Evolutionary conservation across 108 stramenopile species (phyloP), one percentile per base, ranked within the genome.

Genomic region (Nannochloropsis salina): DNA sequence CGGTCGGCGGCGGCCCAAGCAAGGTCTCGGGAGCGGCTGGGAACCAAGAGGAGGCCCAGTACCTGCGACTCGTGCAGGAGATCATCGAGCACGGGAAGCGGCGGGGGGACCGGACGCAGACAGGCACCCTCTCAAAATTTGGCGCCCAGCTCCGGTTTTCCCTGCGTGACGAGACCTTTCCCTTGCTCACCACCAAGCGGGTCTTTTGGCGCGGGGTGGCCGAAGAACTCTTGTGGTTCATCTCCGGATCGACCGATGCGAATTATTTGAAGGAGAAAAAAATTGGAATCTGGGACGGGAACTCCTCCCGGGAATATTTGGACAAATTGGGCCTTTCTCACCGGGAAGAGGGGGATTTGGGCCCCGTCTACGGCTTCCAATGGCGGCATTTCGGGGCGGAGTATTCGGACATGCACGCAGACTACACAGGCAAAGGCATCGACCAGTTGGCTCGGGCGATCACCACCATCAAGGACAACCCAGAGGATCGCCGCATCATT

Each of bases 251-350:
- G 82, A 99, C 99, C 83, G 97, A 98, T 91, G 98, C 97, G 42
- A 97, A 97, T 84, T 92, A 94, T 44, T 93, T 99, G 10, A 81
- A 93, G 47, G 97, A 93, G 83, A 97, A 98, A 93, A 91, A 94
- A 81, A 96, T 99, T 84, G 98, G 97, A 87, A 99, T 99, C 87
- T 99, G 99, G 99, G 99, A 99, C 90, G 99, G 99, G 9, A 99
- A 99, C 90, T 98, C 95, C 31, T 95, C 94, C n/a, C 88, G 96
- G n/a, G 97, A 98, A 90, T 99, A 98, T 86, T 92, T 99, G 2
- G 98, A 98, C 87, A 90, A 89, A 21, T 93, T 94, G 3, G 98
- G 99, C 42, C 89, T 99, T 42, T 86, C 90, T 9, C 94, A 99
- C 84, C 95, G 99, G n/a, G 97, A 98, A 88, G 95, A 95, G 84